These are phyloP conservation scores for Hypoxylon sp. DNA, from an alignment of 2,329 filamentous ascomycete species.

Conservation along the genomic window DNA sequence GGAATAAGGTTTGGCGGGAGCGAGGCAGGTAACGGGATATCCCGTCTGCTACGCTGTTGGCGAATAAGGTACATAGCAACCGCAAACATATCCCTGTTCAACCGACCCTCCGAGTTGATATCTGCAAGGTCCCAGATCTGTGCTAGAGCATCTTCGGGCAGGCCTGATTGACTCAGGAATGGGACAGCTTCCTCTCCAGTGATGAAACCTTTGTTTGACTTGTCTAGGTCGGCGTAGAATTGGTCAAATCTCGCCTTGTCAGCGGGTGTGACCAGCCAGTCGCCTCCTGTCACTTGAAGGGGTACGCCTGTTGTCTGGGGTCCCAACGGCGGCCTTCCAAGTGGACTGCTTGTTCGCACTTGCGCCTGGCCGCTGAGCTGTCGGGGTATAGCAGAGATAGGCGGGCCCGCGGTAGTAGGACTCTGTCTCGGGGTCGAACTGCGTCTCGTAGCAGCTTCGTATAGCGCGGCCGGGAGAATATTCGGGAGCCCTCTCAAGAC, in stretches of 20 bases:
- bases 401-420: conserved; percentile 63
- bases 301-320: conserved; percentile 56
- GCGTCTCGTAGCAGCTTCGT: conserved; percentile 87
- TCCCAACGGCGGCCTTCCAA: conserved; percentile 63
- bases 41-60: conserved; percentile 82
- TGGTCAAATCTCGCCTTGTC: conserved; percentile 92
- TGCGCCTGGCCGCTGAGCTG: conserved; percentile 81
- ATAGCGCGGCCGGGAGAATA: conserved; percentile 84
- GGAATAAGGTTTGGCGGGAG: conserved; percentile 86
- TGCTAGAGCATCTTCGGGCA: conserved; percentile 88
- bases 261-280: conserved; percentile 84
- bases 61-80: conserved; percentile 98
- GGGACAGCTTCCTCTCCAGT: conserved; percentile 93
- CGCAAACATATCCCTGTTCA: conserved; percentile 91
- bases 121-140: conserved; percentile 98
- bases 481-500: conserved; percentile 82
- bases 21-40: conserved; percentile 75
- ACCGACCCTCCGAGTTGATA: conserved; percentile 87
- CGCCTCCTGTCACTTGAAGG: conserved; percentile 55
- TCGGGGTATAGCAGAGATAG: conserved; percentile 78
- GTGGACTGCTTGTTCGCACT: conserved; percentile 71
- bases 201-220: conserved; percentile 81
- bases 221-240: conserved; percentile 87
- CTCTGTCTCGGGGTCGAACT: conserved; percentile 63
- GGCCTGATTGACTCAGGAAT: conserved; percentile 92